phyloP scores from a whole-genome alignment of 768 basidiomycete species.

The Coprinopsis sp. region DNA sequence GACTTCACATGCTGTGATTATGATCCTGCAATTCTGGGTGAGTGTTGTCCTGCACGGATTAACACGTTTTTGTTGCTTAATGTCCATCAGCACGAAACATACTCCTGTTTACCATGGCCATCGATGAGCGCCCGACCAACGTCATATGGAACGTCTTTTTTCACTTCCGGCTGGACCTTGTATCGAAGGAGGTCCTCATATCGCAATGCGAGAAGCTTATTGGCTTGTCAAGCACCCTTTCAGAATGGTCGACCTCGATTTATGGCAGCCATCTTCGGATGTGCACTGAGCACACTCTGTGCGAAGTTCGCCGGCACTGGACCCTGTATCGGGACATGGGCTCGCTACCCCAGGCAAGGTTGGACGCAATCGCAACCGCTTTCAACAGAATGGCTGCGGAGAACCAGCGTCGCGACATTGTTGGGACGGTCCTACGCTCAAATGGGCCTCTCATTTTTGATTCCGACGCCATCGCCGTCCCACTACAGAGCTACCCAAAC shows the following conservation, averaged over 20 bases:
- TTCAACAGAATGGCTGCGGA: conserved; percentile 7
- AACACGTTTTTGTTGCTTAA: not conserved
- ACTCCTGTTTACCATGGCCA: conserved; percentile 39
- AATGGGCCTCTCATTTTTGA: conserved; percentile 31
- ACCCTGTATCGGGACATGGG: conserved; percentile 18
- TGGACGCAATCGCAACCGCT: conserved; percentile 14
- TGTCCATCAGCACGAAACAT: conserved; percentile 43
- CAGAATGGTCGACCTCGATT: conserved; percentile 20
- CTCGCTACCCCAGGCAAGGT: conserved; percentile 15
- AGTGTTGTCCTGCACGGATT: conserved; percentile 1
- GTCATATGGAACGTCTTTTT: conserved; percentile 43
- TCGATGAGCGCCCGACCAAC: conserved; percentile 21
- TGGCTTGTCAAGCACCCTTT: conserved; percentile 13
- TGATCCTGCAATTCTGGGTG: conserved; percentile 45
- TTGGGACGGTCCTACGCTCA: conserved; percentile 21
- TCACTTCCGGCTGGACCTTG: conserved; percentile 40
- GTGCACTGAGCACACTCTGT: conserved; percentile 32
- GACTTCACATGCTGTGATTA: conserved; percentile 51
- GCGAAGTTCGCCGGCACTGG: conserved; percentile 41
- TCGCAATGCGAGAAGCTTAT: conserved; percentile 38
- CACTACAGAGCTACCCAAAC: conserved; percentile 19
- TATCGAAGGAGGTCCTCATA: conserved; percentile 26
- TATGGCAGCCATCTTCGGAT: conserved; percentile 38
- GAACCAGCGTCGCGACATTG: not conserved
- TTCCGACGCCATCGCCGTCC: conserved; percentile 11